Evolutionary conservation across 148 eudicot genomes (phyloP), one percentile per base, ranked within the genome.

Genomic region (Pharnaceum exiguum): DNA sequence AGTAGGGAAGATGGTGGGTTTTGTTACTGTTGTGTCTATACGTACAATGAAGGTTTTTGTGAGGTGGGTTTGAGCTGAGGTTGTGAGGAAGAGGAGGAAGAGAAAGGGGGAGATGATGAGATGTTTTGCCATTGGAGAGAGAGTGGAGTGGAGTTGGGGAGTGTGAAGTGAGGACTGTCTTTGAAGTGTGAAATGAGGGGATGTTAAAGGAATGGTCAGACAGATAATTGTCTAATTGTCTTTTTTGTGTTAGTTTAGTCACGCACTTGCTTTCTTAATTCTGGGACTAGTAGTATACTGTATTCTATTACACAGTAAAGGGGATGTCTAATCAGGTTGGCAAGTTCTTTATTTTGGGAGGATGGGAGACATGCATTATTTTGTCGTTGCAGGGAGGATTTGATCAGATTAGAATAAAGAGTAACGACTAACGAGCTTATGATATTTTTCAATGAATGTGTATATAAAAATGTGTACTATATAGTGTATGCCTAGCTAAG

Each of bases 1-100:
- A 11, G 95, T 74, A 0, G 94, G 90, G 73, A 88, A 91, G 35
- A 91, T 48, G 22, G 95, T 71, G 16, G 98, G 98, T 55, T 88
- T 91, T 3, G 82, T 52, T 29, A n/a, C n/a, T n/a, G 56, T n/a
- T 17, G 57, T 26, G 61, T 85, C 75, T 0, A 91, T 79, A 11
- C 82, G 65, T 49, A 91, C 55, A 6, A 91, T 81, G 82, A 85
- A 88, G 0, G 95, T 87, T 49, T 79, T 5, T 51, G 28, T 10
- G 54, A 32, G 16, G 18, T 10, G 32, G 5, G 24, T 27, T 44
- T 60, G 39, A 24, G 56, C 28, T 11, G 63, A 29, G 30, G 81
- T 27, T 12, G 60, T 5, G 50, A 57, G 4, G 27, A 69, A 4
- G 71, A 49, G 2, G 59, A 75, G 9, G 37, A 67, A 15, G 63